A percentile compares a stretch with the other conserved stretches of the same genome.
Conservation (phyloP, 192 early-diverging fungal species). For the Mortierella hygrophila region DNA sequence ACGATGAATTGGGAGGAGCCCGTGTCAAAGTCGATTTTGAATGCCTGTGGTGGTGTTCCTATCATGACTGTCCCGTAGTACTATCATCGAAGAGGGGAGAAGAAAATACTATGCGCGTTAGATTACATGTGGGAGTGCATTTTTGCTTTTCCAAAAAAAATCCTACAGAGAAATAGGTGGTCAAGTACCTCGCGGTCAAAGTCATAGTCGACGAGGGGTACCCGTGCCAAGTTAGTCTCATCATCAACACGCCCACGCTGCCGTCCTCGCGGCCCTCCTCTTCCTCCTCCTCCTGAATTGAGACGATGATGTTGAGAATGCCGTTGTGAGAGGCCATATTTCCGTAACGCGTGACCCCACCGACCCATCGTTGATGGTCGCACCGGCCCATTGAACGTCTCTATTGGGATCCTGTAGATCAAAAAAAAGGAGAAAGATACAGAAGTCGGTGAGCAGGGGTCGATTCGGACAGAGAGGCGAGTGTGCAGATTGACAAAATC, state of each 20-base stretch:
- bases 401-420: slow-evolving; percentile 24
- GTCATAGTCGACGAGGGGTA: slow-evolving; percentile 26
- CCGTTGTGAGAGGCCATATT: slow-evolving; percentile 22
- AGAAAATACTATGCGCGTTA: neutral
- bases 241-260: neutral
- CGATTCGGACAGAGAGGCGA: neutral
- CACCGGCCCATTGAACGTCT: neutral
- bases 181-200: slow-evolving; percentile 33
- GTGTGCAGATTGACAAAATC: neutral
- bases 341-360: slow-evolving; percentile 28
- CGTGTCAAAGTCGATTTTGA: slow-evolving; percentile 81
- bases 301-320: neutral
- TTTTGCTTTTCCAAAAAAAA: neutral
- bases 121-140: neutral
- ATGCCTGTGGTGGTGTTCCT: slow-evolving; percentile 73
- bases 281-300: neutral
- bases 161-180: neutral
- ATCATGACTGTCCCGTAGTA: slow-evolving; percentile 75
- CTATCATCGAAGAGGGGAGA: slow-evolving; percentile 23
- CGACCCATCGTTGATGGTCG: slow-evolving; percentile 23
- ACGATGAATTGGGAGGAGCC: slow-evolving; percentile 70
- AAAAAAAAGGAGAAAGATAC: neutral
- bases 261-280: neutral
- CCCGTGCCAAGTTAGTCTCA: slow-evolving; percentile 20
- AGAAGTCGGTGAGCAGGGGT: no score